phyloP scores from a whole-genome alignment of 1,284 basidiomycete species.

The Testicularia cyperi region DNA sequence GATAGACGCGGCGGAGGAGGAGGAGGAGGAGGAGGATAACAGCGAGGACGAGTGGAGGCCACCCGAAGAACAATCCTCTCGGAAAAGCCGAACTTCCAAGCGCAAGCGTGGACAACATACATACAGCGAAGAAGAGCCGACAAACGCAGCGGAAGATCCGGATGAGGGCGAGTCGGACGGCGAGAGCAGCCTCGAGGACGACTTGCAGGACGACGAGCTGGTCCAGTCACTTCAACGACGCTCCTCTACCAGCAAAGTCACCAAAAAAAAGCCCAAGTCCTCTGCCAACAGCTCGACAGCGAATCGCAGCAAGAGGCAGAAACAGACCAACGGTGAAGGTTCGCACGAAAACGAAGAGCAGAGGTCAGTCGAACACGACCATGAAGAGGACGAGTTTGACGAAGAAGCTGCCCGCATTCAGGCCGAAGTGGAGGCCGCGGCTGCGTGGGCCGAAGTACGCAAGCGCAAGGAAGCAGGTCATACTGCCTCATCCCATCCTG shows the following conservation, averaged over 20 bases:
- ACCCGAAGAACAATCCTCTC: not conserved
- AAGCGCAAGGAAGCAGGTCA: constrained; percentile 16
- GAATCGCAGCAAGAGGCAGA: constrained; percentile 1
- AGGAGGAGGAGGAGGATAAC: not conserved
- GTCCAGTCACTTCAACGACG: not conserved
- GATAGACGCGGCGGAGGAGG: not conserved
- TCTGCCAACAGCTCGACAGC: constrained; percentile 4
- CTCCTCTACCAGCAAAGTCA: no score
- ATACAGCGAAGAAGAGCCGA: not conserved
- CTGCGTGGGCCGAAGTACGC: constrained; percentile 26
- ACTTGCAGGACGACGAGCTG: not conserved
- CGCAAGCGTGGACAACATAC: no score
- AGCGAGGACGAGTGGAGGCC: constrained; percentile 2
- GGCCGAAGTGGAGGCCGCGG: constrained; percentile 23
- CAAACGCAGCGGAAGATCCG: not conserved
- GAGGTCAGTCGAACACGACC: not conserved
- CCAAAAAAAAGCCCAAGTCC: no score
- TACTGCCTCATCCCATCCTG: not conserved
- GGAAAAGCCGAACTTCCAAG: not conserved
- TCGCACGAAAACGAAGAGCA: constrained; percentile 2
- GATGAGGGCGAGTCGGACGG: constrained; percentile 27
- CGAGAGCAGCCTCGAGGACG: constrained; percentile 5
- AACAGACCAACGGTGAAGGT: not conserved
- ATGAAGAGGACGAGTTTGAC: constrained; percentile 13
- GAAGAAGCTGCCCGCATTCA: constrained; percentile 28